Percentiles rank a stretch among this genome's conserved stretches.
phyloP scores from a whole-genome alignment of 306 rosid genomes.

The Fragaria iinumae region DNA sequence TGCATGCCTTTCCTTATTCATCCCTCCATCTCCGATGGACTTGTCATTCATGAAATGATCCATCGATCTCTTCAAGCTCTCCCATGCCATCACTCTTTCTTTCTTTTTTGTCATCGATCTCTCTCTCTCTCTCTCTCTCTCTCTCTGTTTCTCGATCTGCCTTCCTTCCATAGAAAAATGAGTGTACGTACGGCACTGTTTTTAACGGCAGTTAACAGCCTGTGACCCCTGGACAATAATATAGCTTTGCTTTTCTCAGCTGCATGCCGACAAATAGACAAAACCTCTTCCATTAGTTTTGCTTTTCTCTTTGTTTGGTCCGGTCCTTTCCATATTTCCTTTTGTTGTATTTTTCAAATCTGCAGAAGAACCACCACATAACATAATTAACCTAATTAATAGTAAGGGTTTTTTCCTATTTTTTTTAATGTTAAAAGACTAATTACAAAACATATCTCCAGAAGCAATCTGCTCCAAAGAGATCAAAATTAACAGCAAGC shows the following conservation, averaged over 20 bases:
- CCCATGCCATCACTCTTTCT: too few relatives aligned
- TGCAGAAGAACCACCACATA: too few relatives aligned
- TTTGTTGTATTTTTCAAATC: too few relatives aligned
- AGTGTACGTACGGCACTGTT: neutral
- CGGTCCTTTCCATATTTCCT: neutral
- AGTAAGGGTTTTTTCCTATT: too few relatives aligned
- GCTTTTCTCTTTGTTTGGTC: neutral
- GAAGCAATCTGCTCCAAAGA: too few relatives aligned
- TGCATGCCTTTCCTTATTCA: neutral
- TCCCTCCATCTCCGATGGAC: neutral
- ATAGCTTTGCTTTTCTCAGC: neutral
- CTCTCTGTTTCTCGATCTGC: neutral
- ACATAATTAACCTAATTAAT: too few relatives aligned
- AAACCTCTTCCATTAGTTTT: neutral
- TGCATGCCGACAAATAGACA: neutral
- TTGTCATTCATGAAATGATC: conserved; percentile 2
- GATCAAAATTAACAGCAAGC: too few relatives aligned
- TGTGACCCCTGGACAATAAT: neutral
- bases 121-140: neutral
- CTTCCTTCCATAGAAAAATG: neutral
- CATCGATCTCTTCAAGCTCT: neutral
- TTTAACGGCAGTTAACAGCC: neutral
- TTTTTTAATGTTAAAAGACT: too few relatives aligned
- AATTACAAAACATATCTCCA: too few relatives aligned
- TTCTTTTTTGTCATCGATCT: too few relatives aligned